Conservation (phyloP, 768 basidiomycete genomes). For the Suillus americanus region DNA sequence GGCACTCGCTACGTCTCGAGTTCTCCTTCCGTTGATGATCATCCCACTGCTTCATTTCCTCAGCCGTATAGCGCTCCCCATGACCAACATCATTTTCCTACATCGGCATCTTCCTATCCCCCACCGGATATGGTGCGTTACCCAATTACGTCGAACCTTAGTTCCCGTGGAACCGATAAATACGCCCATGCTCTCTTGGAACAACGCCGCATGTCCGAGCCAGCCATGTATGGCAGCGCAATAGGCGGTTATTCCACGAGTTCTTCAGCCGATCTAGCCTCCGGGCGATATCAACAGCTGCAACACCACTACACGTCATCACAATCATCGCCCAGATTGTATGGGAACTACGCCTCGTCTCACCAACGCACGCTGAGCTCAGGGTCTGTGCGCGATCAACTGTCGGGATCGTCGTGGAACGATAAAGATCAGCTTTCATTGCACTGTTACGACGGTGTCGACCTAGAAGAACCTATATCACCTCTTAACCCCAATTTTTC, state of each 20-base stretch:
- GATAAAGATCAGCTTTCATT: constrained; percentile 27
- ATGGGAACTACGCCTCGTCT: constrained; percentile 37
- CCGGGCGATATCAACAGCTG: constrained; percentile 41
- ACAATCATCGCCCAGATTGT: constrained; percentile 33
- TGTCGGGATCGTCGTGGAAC: constrained; percentile 31
- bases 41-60: constrained; percentile 38
- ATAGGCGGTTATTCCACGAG: constrained; percentile 37
- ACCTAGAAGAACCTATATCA: constrained; percentile 50
- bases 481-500: constrained; percentile 56
- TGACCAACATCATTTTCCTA: constrained; percentile 45
- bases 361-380: constrained; percentile 46
- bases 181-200: constrained; percentile 42
- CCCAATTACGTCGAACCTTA: constrained; percentile 33
- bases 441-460: constrained; percentile 34
- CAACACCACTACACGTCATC: constrained; percentile 38
- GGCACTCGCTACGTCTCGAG: constrained; percentile 31
- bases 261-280: constrained; percentile 28
- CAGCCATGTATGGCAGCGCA: constrained; percentile 46
- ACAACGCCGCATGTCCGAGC: constrained; percentile 71
- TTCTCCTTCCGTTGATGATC: constrained; percentile 44
- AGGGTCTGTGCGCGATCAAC: constrained; percentile 46
- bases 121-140: constrained; percentile 41
- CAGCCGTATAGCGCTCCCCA: constrained; percentile 43
- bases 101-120: constrained; percentile 38
- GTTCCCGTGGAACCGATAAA: constrained; percentile 36